Evolutionary conservation across 495 filamentous ascomycete species (phyloP), one percentile per base, ranked within the genome.

Genomic region (Apodospora peruviana): DNA sequence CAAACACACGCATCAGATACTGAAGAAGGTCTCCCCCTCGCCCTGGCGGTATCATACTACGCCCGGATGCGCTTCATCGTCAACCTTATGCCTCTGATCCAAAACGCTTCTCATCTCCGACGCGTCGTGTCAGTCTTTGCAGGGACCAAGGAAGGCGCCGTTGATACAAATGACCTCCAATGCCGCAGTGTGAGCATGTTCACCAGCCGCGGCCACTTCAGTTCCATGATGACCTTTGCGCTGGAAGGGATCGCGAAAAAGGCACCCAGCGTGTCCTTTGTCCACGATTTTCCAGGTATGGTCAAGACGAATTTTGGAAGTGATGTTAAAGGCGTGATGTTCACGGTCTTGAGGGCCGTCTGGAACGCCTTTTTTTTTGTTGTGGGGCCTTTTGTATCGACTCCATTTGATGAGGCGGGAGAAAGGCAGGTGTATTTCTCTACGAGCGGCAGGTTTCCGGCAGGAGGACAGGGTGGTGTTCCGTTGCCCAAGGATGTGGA

Each of bases 61-160:
- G 67, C 77, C 21, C 81, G 85, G 14, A 71, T 77, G 40, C 77
- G 84, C 34, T 86, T 87, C 60, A 73, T 76, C 19, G 47, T 63
- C 36, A 83, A 85, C 56, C 73, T 89, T 2, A 75, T 89, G 2
- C 83, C 85, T 0, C 73, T 78, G 0, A 56, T 88, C 0, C 64
- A 64, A 21, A 41, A 56, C 5, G 72, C 80, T 0, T 40, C 68
- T 11, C 11, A 22, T 32, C 70, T 79, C 12, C 75, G 76, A 1
- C 79, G 85, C 2, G 80, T 89, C 5, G 71, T 89, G 17, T 69
- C 61, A 27, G 75, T 87, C n/a, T 60, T 76, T 4, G 70, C 59
- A 0, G 75, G 63, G 3, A 71, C 74, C 14, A 68, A 72, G 16
- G 84, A 88, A 60, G 78, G 79, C 5, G 45, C 51, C 1, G 52